Evolutionary conservation across 495 filamentous ascomycete genomes (phyloP).

Genomic region (Aspergillus avenaceus): DNA sequence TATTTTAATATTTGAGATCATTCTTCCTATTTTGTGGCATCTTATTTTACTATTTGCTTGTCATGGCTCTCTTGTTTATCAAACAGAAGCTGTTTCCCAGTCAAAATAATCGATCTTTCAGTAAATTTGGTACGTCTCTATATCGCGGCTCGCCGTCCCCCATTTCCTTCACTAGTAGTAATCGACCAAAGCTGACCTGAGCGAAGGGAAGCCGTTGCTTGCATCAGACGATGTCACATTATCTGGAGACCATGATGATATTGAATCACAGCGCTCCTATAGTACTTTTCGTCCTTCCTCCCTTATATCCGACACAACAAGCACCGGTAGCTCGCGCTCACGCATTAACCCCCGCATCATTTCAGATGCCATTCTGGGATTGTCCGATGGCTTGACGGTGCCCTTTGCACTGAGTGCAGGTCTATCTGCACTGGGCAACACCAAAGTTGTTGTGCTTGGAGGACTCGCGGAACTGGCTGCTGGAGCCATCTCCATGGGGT

Average conservation of each 20-base stretch:
- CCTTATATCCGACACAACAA: conserved; percentile 19
- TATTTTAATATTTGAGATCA: background rate
- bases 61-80: conserved; percentile 41
- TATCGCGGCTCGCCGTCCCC: background rate
- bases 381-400: conserved; percentile 56
- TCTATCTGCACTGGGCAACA: conserved; percentile 49
- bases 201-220: conserved; percentile 35
- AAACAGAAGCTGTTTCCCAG: conserved; percentile 40
- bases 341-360: conserved; percentile 50
- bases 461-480: conserved; percentile 54
- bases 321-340: conserved; percentile 27
- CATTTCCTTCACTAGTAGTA: background rate
- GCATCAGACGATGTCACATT: conserved; percentile 25
- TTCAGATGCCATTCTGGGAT: conserved; percentile 55
- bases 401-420: conserved; percentile 55
- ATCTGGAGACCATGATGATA: conserved; percentile 25
- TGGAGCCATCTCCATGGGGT: conserved; percentile 54
- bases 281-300: conserved; percentile 31
- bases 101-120: conserved; percentile 13
- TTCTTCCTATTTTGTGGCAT: background rate
- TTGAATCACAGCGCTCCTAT: conserved; percentile 42
- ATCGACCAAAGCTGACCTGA: background rate
- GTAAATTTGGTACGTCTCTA: conserved; percentile 15
- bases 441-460: conserved; percentile 50
- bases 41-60: background rate